These are phyloP conservation scores for Solanum paucissectum DNA, from an alignment of 257 asterid species.

Conservation along the genomic window DNA sequence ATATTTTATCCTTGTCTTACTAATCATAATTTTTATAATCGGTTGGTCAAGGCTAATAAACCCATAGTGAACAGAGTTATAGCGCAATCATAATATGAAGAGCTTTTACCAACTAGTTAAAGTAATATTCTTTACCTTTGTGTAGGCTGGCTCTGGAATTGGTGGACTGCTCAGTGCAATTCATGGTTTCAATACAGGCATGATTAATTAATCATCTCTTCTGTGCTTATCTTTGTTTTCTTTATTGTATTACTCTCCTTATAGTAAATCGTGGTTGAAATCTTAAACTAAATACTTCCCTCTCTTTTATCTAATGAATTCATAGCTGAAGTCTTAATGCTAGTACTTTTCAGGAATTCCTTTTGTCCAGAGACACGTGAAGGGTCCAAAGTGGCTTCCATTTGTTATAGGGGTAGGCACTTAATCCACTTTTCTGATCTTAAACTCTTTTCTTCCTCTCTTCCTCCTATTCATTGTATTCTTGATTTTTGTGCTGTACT, in stretches of 20 bases:
- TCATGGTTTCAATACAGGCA: slow-evolving; percentile 58
- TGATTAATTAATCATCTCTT: neutral
- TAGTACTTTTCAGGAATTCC: slow-evolving; percentile 44
- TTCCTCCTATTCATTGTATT: neutral
- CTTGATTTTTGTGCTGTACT: neutral
- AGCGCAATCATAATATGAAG: neutral
- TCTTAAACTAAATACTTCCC: neutral
- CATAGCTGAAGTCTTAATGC: neutral
- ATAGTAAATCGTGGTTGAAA: neutral
- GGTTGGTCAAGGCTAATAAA: neutral
- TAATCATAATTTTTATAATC: neutral
- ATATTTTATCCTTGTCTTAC: neutral
- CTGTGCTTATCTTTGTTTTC: neutral
- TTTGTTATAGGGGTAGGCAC: slow-evolving; percentile 48
- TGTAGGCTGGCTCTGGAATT: slow-evolving; percentile 61
- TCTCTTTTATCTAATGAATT: neutral
- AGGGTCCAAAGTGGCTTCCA: slow-evolving; percentile 73
- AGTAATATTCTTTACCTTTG: neutral
- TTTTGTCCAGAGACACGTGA: slow-evolving; percentile 44
- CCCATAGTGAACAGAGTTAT: neutral
- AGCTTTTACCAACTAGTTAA: neutral
- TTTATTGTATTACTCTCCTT: neutral
- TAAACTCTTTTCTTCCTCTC: neutral
- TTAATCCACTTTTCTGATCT: neutral
- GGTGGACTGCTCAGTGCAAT: slow-evolving; percentile 74